Conservation (phyloP, 495 filamentous ascomycete genomes). For the Sporormia fimetaria region DNA sequence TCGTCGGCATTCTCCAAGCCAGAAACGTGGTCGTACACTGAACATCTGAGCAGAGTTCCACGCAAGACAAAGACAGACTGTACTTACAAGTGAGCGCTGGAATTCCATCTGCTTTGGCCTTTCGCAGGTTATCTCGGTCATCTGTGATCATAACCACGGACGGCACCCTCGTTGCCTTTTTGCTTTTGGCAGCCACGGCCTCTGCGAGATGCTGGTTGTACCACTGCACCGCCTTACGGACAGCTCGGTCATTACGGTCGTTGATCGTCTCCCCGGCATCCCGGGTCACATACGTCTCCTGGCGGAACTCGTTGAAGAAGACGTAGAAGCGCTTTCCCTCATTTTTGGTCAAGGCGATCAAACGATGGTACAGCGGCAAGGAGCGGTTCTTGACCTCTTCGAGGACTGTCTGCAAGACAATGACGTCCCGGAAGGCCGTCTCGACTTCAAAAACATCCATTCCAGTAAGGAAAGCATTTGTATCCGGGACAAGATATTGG, state of each 20-base stretch:
- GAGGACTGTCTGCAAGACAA: conserved; percentile 88
- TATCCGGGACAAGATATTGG: conserved; percentile 92
- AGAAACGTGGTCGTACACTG: conserved; percentile 63
- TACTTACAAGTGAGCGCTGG: conserved; percentile 29
- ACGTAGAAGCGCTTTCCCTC: conserved; percentile 96
- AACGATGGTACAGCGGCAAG: conserved; percentile 84
- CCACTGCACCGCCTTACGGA: conserved; percentile 78
- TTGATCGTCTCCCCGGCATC: conserved; percentile 79
- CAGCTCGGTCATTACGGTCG: conserved; percentile 88
- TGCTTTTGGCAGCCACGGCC: conserved; percentile 40
- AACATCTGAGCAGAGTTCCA: not conserved
- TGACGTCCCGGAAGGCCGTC: conserved; percentile 84
- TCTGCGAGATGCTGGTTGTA: conserved; percentile 68
- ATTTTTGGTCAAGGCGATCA: conserved; percentile 79
- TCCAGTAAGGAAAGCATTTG: conserved; percentile 86
- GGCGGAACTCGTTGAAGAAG: conserved; percentile 96
- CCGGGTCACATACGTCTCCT: conserved; percentile 76
- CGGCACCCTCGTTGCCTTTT: conserved; percentile 50
- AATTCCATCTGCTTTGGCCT: conserved; percentile 66
- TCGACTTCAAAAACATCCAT: conserved; percentile 95
- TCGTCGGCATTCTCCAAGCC: conserved; percentile 71
- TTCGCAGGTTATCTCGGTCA: conserved; percentile 74
- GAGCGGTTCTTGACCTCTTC: conserved; percentile 93
- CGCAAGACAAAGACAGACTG: not conserved
- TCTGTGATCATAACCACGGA: conserved; percentile 88